phyloP scores from a whole-genome alignment of 75 land plant genomes.

The Selaginella tamariscina region DNA sequence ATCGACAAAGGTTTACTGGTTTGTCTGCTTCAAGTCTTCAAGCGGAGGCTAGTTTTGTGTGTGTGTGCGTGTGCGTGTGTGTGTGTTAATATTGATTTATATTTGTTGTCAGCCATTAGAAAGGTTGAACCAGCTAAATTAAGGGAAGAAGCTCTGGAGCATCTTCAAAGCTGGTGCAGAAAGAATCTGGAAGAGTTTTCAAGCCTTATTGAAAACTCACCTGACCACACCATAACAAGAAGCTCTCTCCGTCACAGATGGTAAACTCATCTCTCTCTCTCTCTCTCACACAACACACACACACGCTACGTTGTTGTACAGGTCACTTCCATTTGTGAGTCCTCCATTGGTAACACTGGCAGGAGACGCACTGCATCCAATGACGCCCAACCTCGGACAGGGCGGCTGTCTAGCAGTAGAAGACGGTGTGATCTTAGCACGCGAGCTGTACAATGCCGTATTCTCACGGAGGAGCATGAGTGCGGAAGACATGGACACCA shows the following conservation, averaged over 20 bases:
- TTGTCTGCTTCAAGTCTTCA: slow-evolving; percentile 51
- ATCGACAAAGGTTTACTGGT: slow-evolving; percentile 75
- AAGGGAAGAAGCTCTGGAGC: not conserved
- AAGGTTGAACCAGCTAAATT: not conserved
- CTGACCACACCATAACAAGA: slow-evolving; percentile 38
- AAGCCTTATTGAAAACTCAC: slow-evolving; percentile 39
- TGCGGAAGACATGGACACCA: slow-evolving; percentile 13
- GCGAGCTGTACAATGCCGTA: slow-evolving; percentile 50
- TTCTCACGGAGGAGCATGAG: slow-evolving; percentile 23
- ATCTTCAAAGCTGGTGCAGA: slow-evolving; percentile 36
- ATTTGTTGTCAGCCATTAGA: not conserved
- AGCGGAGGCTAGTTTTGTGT: not conserved
- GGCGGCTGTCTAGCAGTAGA: slow-evolving; percentile 83
- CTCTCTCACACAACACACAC: too few relatives aligned
- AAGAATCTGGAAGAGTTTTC: slow-evolving; percentile 18
- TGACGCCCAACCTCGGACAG: slow-evolving; percentile 90
- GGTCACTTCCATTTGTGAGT: slow-evolving; percentile 44
- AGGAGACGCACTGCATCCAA: slow-evolving; percentile 94
- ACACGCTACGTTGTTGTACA: too few relatives aligned
- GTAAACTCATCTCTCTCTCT: slow-evolving; percentile 21
- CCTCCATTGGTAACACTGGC: slow-evolving; percentile 61
- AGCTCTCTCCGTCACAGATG: slow-evolving; percentile 54
- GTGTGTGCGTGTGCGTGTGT: too few relatives aligned
- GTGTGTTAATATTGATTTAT: too few relatives aligned
- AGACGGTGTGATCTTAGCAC: slow-evolving; percentile 59